phyloP scores from a whole-genome alignment of 2,329 filamentous ascomycete species.

The Sarocladium oryzae region DNA sequence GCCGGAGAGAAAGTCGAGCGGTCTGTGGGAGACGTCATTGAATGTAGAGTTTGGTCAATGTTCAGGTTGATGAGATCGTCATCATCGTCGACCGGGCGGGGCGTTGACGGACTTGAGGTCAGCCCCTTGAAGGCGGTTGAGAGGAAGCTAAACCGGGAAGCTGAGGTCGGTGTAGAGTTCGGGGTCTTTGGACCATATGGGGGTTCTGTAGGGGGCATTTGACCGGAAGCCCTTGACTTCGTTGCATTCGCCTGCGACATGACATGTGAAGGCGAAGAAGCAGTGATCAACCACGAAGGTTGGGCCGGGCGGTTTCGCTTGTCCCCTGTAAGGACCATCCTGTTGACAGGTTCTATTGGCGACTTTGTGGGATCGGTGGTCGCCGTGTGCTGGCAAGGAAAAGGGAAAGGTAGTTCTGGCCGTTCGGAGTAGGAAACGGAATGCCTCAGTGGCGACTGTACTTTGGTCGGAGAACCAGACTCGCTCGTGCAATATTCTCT shows the following conservation, averaged over 20 bases:
- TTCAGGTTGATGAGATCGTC: slow-evolving; percentile 52
- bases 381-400: background rate
- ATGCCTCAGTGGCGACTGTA: slow-evolving; percentile 25
- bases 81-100: slow-evolving; percentile 24
- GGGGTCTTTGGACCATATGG: slow-evolving; percentile 27
- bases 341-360: slow-evolving; percentile 13
- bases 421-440: slow-evolving; percentile 20
- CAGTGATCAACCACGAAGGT: background rate
- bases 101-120: slow-evolving; percentile 15
- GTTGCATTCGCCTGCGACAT: slow-evolving; percentile 9
- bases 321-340: slow-evolving; percentile 26
- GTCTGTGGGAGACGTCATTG: slow-evolving; percentile 32
- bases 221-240: background rate
- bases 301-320: slow-evolving; percentile 13
- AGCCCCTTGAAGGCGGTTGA: slow-evolving; percentile 35
- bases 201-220: slow-evolving; percentile 12
- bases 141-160: slow-evolving; percentile 37
- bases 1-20: slow-evolving; percentile 50
- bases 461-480: slow-evolving; percentile 20
- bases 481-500: slow-evolving; percentile 16
- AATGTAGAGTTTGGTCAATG: slow-evolving; percentile 48
- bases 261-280: background rate
- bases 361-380: slow-evolving; percentile 3
- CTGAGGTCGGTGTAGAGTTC: slow-evolving; percentile 23
- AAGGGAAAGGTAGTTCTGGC: slow-evolving; percentile 2